Evolutionary conservation across 306 rosid genomes (phyloP).

Genomic region (Glycine latifolia): DNA sequence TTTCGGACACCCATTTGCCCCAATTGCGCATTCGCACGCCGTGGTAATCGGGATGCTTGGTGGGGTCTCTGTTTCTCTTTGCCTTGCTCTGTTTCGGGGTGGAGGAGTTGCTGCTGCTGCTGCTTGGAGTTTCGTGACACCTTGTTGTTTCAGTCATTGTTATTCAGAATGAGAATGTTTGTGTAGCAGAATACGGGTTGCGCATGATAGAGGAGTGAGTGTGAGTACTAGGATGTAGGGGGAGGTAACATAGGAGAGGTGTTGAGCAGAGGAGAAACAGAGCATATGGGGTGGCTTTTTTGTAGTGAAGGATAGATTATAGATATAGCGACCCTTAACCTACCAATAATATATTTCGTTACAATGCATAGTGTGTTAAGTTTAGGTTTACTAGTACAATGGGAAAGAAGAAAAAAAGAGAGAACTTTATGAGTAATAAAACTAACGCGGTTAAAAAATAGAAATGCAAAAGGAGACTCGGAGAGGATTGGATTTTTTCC

Average conservation of each 20-base stretch:
- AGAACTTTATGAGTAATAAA: conserved; percentile 4
- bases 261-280: conserved; percentile 37
- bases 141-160: conserved; percentile 45
- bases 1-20: conserved; percentile 98
- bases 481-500: not conserved
- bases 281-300: conserved; percentile 38
- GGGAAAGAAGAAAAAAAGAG: not conserved
- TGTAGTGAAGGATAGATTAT: conserved; percentile 48
- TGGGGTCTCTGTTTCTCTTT: conserved; percentile 48
- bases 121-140: conserved; percentile 40
- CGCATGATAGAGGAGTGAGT: not conserved
- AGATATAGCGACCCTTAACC: conserved; percentile 60
- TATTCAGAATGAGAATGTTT: conserved; percentile 14
- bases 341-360: conserved; percentile 44
- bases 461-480: not conserved
- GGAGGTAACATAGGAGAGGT: conserved; percentile 3
- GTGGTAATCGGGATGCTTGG: conserved; percentile 63
- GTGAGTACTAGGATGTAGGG: not conserved
- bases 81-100: conserved; percentile 38
- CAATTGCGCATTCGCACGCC: conserved; percentile 85
- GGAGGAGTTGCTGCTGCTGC: conserved; percentile 36
- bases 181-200: not conserved
- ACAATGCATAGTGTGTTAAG: not conserved
- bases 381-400: not conserved
- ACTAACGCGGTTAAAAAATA: not conserved